phyloP scores from a whole-genome alignment of 2,329 filamentous ascomycete genomes.

The Pseudogymnoascus sp. region DNA sequence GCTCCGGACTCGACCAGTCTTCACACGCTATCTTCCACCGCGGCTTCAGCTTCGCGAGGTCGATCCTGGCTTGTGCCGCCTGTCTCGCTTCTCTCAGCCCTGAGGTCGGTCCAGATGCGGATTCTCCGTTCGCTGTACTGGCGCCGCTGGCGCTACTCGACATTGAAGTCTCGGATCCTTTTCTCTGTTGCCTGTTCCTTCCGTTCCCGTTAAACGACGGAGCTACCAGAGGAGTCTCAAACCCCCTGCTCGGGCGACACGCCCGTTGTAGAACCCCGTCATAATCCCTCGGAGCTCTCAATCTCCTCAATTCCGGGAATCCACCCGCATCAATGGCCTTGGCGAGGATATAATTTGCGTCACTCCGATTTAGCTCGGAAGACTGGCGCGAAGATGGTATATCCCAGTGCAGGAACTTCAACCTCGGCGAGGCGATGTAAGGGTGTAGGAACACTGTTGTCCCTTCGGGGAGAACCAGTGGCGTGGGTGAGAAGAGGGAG shows the following conservation, averaged over 20 bases:
- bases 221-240: constrained; percentile 15
- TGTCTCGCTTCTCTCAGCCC: constrained; percentile 41
- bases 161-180: constrained; percentile 13
- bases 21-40: constrained; percentile 52
- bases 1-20: constrained; percentile 38
- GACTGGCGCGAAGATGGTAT: constrained; percentile 40
- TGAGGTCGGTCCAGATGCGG: constrained; percentile 35
- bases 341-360: constrained; percentile 56
- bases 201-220: neutral
- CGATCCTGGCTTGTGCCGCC: constrained; percentile 58
- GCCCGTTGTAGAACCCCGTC: constrained; percentile 62
- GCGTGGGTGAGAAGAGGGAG: constrained; percentile 45
- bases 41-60: constrained; percentile 46
- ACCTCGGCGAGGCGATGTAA: constrained; percentile 49
- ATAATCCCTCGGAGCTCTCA: constrained; percentile 62
- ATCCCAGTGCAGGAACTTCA: constrained; percentile 56
- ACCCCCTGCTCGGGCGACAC: constrained; percentile 40
- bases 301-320: constrained; percentile 52
- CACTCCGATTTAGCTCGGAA: constrained; percentile 25
- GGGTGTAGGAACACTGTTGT: constrained; percentile 56
- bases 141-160: constrained; percentile 12
- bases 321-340: constrained; percentile 52
- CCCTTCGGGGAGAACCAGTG: constrained; percentile 48
- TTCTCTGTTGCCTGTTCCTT: constrained; percentile 16
- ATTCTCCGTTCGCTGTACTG: constrained; percentile 10